Conservation (phyloP, 73 alveolate genomes). For the Paraurostyla sp. region DNA sequence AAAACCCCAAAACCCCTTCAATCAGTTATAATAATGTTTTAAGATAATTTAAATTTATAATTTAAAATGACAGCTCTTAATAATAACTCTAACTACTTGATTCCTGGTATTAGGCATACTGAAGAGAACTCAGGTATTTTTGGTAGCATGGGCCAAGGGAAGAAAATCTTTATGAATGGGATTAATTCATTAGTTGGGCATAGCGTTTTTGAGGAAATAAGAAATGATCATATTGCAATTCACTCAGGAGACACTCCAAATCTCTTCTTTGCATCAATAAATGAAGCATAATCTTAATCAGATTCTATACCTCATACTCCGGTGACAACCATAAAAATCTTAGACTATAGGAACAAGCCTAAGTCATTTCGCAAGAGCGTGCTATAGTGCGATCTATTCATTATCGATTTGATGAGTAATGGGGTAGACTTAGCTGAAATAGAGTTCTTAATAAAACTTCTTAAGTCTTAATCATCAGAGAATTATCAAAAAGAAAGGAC, state of each 20-base stretch:
- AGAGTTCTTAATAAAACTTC: slow-evolving; percentile 35
- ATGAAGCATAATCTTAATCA: not conserved
- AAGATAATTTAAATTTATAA: no score
- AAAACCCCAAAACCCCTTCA: no score
- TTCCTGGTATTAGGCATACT: not conserved
- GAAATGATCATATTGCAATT: slow-evolving; percentile 65
- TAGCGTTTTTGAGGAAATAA: slow-evolving; percentile 56
- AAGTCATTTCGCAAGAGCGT: slow-evolving; percentile 56
- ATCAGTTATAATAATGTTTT: no score
- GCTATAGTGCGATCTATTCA: slow-evolving; percentile 44
- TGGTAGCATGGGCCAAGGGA: not conserved
- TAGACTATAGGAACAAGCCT: slow-evolving; percentile 44
- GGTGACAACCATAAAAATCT: slow-evolving; percentile 2
- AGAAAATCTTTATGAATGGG: slow-evolving; percentile 50
- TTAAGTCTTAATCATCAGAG: slow-evolving; percentile 17
- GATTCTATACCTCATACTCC: slow-evolving; percentile 48
- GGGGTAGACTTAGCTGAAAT: slow-evolving; percentile 48
- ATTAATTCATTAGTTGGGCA: slow-evolving; percentile 68
- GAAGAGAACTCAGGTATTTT: not conserved
- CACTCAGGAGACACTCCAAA: slow-evolving; percentile 38
- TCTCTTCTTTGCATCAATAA: slow-evolving; percentile 11
- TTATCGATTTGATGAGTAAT: slow-evolving; percentile 28
- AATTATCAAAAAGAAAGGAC: slow-evolving; percentile 60
- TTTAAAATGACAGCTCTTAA: no score
- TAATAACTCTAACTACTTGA: no score